Evolutionary conservation across 768 basidiomycete genomes (phyloP).

Genomic region (Tulasnella sp.): DNA sequence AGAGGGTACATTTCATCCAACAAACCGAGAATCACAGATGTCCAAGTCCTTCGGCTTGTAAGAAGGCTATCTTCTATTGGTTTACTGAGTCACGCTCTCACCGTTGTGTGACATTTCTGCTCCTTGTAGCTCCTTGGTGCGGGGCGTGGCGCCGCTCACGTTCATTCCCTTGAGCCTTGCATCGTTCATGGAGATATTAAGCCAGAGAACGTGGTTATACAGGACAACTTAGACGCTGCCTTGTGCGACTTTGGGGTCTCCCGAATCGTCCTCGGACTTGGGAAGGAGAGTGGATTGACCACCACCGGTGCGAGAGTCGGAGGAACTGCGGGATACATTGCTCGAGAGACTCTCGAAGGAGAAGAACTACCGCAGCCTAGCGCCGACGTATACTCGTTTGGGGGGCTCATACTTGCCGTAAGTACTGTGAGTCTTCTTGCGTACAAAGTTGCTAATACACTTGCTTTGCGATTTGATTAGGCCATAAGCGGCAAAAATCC

Average conservation of each 20-base stretch:
- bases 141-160: neutral
- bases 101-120: neutral
- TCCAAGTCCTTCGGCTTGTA: neutral
- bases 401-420: neutral
- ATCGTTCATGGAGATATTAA: slow-evolving; percentile 1
- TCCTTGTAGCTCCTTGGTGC: neutral
- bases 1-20: neutral
- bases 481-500: neutral
- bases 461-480: neutral
- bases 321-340: neutral
- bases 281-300: neutral
- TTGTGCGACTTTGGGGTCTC: neutral
- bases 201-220: neutral
- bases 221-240: neutral
- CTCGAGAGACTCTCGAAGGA: neutral
- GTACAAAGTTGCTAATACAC: neutral
- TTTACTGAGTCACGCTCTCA: neutral
- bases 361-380: neutral
- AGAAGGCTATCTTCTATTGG: neutral
- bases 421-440: neutral
- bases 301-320: neutral
- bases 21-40: neutral
- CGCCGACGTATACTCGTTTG: neutral
- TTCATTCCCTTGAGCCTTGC: neutral
- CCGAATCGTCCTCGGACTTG: neutral